Conservation (phyloP, 2,329 filamentous ascomycete genomes). For the Beauveria brongniartii region DNA sequence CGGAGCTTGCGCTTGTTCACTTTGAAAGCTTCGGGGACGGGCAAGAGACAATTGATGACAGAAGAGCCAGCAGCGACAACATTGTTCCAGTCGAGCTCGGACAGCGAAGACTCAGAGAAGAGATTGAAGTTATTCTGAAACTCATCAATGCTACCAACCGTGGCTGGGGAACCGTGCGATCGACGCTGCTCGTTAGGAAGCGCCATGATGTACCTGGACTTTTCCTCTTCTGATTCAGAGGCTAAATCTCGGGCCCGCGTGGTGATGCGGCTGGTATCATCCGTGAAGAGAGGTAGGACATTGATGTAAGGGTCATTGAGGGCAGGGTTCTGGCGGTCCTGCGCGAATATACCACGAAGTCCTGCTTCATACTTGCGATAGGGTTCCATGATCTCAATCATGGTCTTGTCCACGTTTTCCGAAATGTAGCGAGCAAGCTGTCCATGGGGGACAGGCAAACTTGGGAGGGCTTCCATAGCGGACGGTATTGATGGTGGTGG, state of each 20-base stretch:
- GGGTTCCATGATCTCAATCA: conserved; percentile 53
- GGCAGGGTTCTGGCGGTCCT: conserved; percentile 52
- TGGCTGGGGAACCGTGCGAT: conserved; percentile 53
- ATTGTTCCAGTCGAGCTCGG: conserved; percentile 73
- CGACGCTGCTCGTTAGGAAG: conserved; percentile 55
- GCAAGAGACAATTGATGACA: conserved; percentile 70
- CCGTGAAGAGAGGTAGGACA: conserved; percentile 56
- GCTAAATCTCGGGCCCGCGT: conserved; percentile 53
- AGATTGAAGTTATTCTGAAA: conserved; percentile 74
- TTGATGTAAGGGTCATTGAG: conserved; percentile 53
- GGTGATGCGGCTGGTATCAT: conserved; percentile 47
- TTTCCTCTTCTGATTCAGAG: conserved; percentile 50
- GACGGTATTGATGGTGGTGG: neutral
- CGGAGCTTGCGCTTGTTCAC: conserved; percentile 55
- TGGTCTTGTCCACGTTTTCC: conserved; percentile 41
- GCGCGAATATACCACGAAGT: conserved; percentile 60
- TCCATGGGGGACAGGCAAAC: conserved; percentile 37
- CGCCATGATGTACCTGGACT: conserved; percentile 61
- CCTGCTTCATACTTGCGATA: conserved; percentile 61
- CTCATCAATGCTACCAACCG: conserved; percentile 57
- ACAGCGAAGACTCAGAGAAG: conserved; percentile 71
- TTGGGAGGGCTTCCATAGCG: conserved; percentile 29
- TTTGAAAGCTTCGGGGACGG: conserved; percentile 55
- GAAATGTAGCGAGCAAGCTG: conserved; percentile 46
- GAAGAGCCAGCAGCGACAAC: conserved; percentile 75